Percentiles rank a stretch among this genome's conserved stretches.
These are phyloP conservation scores for Candida smagusa DNA, from an alignment of 1,139 yeast species.

Conservation along the genomic window DNA sequence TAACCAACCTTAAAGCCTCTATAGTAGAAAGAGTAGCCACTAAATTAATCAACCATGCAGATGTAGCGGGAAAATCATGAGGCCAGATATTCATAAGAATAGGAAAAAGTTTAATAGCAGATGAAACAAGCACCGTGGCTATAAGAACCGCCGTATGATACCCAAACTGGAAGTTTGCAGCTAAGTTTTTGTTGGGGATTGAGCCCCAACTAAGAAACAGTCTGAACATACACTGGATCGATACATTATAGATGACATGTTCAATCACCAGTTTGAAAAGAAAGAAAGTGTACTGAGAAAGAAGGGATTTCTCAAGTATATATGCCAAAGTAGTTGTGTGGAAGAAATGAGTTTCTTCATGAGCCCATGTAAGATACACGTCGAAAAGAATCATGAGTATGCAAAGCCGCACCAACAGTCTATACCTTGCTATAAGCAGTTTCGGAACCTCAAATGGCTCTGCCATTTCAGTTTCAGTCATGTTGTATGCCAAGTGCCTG, in stretches of 20 bases:
- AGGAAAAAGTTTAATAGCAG: slow-evolving; percentile 80
- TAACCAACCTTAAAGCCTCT: slow-evolving; percentile 62
- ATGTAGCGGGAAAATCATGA: slow-evolving; percentile 68
- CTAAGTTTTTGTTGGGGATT: slow-evolving; percentile 18
- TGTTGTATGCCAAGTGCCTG: slow-evolving; percentile 80
- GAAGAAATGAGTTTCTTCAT: slow-evolving; percentile 60
- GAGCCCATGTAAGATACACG: slow-evolving; percentile 89
- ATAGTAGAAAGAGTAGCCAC: slow-evolving; percentile 61
- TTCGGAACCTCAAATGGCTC: not conserved
- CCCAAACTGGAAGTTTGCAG: slow-evolving; percentile 15
- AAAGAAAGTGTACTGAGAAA: slow-evolving; percentile 65
- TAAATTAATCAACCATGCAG: slow-evolving; percentile 57
- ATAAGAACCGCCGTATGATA: slow-evolving; percentile 46
- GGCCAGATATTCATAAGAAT: slow-evolving; percentile 97
- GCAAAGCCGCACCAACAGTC: slow-evolving; percentile 46
- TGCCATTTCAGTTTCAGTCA: slow-evolving; percentile 36
- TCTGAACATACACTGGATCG: slow-evolving; percentile 42
- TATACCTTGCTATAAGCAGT: slow-evolving; percentile 15
- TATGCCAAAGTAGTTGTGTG: slow-evolving; percentile 24
- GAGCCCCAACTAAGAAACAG: slow-evolving; percentile 33
- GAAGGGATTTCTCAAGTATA: slow-evolving; percentile 44
- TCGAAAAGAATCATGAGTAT: slow-evolving; percentile 76
- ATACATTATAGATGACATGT: slow-evolving; percentile 49
- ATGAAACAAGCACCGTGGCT: slow-evolving; percentile 68
- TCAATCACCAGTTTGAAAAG: slow-evolving; percentile 60